These are phyloP conservation scores for Ailanthus altissimus DNA, from an alignment of 345 rosid genomes.

Conservation along the genomic window DNA sequence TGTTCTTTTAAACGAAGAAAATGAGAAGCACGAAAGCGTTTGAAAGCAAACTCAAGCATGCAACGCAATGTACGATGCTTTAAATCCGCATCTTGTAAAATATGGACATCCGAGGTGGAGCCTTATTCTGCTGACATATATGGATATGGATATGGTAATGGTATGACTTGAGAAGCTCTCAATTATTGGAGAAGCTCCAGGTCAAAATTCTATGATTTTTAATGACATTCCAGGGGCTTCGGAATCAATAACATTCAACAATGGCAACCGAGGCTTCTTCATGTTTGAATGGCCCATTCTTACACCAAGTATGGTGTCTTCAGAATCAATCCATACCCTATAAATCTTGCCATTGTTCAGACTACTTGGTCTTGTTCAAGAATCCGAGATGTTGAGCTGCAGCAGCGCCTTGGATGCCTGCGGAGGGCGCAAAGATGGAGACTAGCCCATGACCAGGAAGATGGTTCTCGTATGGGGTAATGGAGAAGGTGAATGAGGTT, in stretches of 20 bases:
- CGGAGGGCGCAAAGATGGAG: constrained; percentile 23
- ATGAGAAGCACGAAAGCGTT: no score
- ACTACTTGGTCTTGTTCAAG: constrained; percentile 34
- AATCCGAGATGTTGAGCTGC: constrained; percentile 39
- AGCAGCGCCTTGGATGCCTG: constrained; percentile 19
- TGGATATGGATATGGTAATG: no score
- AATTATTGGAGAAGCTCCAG: constrained; percentile 20
- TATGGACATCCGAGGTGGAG: no score
- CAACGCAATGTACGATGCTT: no score
- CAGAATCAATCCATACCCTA: constrained; percentile 42
- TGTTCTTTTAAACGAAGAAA: no score
- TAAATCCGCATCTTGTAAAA: no score
- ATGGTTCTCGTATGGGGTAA: constrained; percentile 27
- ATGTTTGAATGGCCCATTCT: constrained; percentile 25
- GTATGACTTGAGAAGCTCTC: no score
- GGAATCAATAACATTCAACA: constrained; percentile 29
- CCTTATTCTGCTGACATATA: no score
- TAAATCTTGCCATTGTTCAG: constrained; percentile 35
- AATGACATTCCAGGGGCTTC: constrained; percentile 35
- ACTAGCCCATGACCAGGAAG: constrained; percentile 32
- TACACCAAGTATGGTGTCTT: constrained; percentile 19
- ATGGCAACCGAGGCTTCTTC: constrained; percentile 37
- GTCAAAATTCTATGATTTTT: constrained; percentile 35
- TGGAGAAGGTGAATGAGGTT: constrained; percentile 42
- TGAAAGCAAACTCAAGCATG: not conserved